A percentile compares a stretch with the other conserved stretches of the same genome.
Evolutionary conservation across 768 basidiomycete genomes (phyloP).

Genomic region (Boletus tylopilopsis): DNA sequence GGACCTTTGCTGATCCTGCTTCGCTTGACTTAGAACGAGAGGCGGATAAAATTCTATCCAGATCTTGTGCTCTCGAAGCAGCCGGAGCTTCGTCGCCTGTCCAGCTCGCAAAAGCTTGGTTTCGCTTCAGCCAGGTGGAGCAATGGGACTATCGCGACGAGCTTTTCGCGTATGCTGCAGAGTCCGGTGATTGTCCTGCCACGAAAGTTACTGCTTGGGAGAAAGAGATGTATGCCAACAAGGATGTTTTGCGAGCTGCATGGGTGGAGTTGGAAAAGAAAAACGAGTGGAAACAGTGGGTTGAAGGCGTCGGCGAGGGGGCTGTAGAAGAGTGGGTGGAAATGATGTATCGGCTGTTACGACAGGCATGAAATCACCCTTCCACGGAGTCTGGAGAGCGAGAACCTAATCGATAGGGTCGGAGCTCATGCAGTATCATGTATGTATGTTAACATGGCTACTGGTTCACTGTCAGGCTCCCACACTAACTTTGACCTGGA

Average conservation of each 20-base stretch:
- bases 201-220: constrained; percentile 53
- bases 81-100: constrained; percentile 32
- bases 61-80: constrained; percentile 41
- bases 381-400: background rate
- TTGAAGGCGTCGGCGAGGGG: constrained; percentile 57
- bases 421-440: too few species aligned
- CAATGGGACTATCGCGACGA: constrained; percentile 69
- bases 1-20: constrained; percentile 49
- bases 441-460: too few species aligned
- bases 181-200: constrained; percentile 24
- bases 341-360: constrained; percentile 36
- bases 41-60: constrained; percentile 44
- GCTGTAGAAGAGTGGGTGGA: constrained; percentile 61
- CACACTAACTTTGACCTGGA: too few species aligned
- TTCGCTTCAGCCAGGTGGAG: constrained; percentile 44
- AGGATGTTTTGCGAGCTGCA: constrained; percentile 42
- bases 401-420: background rate
- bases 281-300: constrained; percentile 58
- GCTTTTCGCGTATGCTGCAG: constrained; percentile 47
- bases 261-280: constrained; percentile 57
- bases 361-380: constrained; percentile 4
- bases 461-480: too few species aligned
- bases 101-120: constrained; percentile 54
- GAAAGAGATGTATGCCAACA: constrained; percentile 49
- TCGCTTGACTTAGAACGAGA: constrained; percentile 49